Base-by-base conservation (phyloP, 2,329 filamentous ascomycete genomes). In the Ophiostoma tasmaniense region DNA sequence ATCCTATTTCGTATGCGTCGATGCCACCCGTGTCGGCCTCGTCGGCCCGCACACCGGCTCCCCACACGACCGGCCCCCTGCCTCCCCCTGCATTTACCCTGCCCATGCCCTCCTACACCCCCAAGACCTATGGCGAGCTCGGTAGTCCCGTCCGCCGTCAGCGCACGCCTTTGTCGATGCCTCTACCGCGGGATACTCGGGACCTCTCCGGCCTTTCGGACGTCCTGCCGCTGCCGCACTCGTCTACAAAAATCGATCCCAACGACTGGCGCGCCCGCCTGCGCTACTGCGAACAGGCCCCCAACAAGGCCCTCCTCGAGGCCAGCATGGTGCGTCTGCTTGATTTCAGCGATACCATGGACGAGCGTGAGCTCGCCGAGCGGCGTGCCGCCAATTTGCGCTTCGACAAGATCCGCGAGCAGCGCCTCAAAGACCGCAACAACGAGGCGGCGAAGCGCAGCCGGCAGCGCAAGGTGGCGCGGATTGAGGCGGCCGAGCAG, bases 381-480 rank as follows among this genome's bases (percentile, higher is more conserved):
- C 72, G 71, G n/a, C 70, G 64, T 13, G 68, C 55, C 5, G 71
- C 71, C 70, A 73, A 73, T 68, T 37, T 72, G n/a, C 69, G 72
- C 7, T 71, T 73, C 35, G 73, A 72, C 69, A 68, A 69, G 61
- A 64, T 73, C 33, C 72, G 73, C 65, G 70, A 73, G 68, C 71
- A 71, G 68, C 73, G 73, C 6, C 68, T 71, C 69, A 72, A 73
- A 67, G 70, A 71, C 72, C 72, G 71, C 70, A 73, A 73, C 73
- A 73, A 73, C 68, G 70, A 71, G 55, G 72, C 73, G 20, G 73
- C 73, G 62, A 73, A 73, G 70, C 72, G 72, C 67, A 73, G 73
- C 70, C 73, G 73, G 13, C 71, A 71, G 67, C 72, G 72, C 64
- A 73, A 73, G 35, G 67, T 72, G 28, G 66, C 68, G 37, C 71